phyloP scores from a whole-genome alignment of 306 rosid species.

The Urtica urens region DNA sequence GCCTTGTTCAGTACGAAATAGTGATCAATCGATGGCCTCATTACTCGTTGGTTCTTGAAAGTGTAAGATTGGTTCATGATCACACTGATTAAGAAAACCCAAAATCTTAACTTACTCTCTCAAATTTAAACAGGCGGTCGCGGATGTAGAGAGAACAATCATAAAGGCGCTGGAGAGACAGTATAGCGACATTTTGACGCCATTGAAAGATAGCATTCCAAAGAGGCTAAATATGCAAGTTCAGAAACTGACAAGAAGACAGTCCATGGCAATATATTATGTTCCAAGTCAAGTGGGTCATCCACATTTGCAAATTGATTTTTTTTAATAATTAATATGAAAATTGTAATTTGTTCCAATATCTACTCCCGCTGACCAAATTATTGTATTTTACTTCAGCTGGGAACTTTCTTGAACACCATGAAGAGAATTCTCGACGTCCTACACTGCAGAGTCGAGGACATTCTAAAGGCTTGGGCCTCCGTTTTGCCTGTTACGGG shows the following conservation, averaged over 20 bases:
- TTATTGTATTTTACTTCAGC: conserved; percentile 23
- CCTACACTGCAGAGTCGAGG: conserved; percentile 85
- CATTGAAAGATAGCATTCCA: conserved; percentile 86
- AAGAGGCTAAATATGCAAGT: conserved; percentile 92
- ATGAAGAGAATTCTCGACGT: conserved; percentile 89
- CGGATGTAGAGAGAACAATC: conserved; percentile 80
- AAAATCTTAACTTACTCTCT: background rate
- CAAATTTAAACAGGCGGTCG: conserved; percentile 49
- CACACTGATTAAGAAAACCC: background rate
- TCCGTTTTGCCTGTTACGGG: conserved; percentile 65
- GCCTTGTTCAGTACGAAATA: conserved; percentile 63
- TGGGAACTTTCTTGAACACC: conserved; percentile 85
- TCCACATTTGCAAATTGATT: too few species aligned
- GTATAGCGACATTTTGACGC: conserved; percentile 76
- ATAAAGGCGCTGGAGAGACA: conserved; percentile 86
- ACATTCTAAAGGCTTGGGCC: conserved; percentile 84
- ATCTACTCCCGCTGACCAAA: too few species aligned
- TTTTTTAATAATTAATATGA: too few species aligned
- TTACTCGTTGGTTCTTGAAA: conserved; percentile 74
- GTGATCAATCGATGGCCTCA: conserved; percentile 97
- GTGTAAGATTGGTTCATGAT: conserved; percentile 32
- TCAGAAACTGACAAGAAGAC: conserved; percentile 96
- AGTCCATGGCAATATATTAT: conserved; percentile 46
- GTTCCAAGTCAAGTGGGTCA: conserved; percentile 75
- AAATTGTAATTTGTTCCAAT: too few species aligned